Conservation (phyloP, 345 rosid species). For the Salix suchowensis region DNA sequence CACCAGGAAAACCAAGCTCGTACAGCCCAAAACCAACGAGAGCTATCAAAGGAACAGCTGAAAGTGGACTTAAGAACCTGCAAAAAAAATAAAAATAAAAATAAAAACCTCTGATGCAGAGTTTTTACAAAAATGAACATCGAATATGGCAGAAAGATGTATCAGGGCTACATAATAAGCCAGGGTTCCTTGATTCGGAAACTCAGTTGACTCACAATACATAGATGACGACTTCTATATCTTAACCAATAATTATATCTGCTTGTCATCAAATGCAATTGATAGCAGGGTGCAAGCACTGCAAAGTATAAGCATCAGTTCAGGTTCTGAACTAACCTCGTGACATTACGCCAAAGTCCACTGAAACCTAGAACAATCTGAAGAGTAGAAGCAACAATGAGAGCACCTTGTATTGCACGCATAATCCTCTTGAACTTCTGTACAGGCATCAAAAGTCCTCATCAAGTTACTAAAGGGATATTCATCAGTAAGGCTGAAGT, state of each 20-base stretch:
- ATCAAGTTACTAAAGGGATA: not conserved
- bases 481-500: not conserved
- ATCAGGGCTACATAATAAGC: not conserved
- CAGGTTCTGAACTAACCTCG: conserved; percentile 48
- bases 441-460: conserved; percentile 13
- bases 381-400: conserved; percentile 89
- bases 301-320: conserved; percentile 1
- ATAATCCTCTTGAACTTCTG: conserved; percentile 79
- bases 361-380: conserved; percentile 97
- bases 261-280: not conserved
- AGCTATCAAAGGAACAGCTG: conserved; percentile 83
- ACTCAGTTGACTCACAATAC: not conserved
- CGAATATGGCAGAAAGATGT: not conserved
- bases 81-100: not conserved
- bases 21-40: conserved; percentile 90
- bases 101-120: not conserved
- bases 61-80: conserved; percentile 95
- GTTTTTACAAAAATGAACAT: not conserved
- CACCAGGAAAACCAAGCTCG: conserved; percentile 96
- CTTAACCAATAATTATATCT: not conserved
- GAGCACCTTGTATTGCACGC: conserved; percentile 93
- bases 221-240: not conserved
- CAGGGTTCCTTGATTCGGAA: not conserved
- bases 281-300: not conserved
- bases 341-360: conserved; percentile 95